Evolutionary conservation across 2,329 filamentous ascomycete species (phyloP), one percentile per base, ranked within the genome.

Genomic region (Lizonia empirigonia): DNA sequence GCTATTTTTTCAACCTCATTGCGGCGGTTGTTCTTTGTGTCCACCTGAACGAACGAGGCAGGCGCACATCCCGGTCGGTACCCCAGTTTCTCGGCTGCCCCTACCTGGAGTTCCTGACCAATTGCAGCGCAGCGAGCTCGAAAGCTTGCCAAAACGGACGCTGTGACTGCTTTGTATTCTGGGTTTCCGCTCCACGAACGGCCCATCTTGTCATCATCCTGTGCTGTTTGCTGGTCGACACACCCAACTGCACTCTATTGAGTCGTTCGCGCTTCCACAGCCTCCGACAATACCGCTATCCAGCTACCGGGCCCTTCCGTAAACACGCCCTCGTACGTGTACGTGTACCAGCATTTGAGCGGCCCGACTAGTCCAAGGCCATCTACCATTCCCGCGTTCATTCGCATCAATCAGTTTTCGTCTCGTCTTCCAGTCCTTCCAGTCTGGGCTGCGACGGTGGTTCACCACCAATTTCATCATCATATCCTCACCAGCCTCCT

Each of bases 71-170:
- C 49, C 27, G 33, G 49, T 44, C 49, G 22, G 37, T 55, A 53
- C 55, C 55, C 48, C 48, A 55, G 45, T 30, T 51, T 55, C 40
- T 49, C 50, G 37, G 39, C 50, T 47, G 42, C 48, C 49, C 51
- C 58, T 53, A 37, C 45, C 46, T 27, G 39, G 32, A 24, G 29
- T 5, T 5, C 23, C 47, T 56, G 49, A 47, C 67, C 65, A 69
- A 70, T 70, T 64, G 59, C 57, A 47, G 55, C 46, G 35, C 49
- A 30, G 22, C 44, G 46, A 44, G 29, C 37, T 41, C 13, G 29
- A 27, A 45, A 58, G 53, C 53, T 63, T 60, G 53, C 55, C 62
- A 59, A 58, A 58, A 16, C 60, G 58, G 58, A 64, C 62, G 59
- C 62, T 58, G 63, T 67, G 63, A 61, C 60, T 65, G 56, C 62